A percentile compares a stretch with the other conserved stretches of the same genome.
These are phyloP conservation scores for Globisporangium abappressorium DNA, from an alignment of 352 stramenopile species.

Conservation along the genomic window DNA sequence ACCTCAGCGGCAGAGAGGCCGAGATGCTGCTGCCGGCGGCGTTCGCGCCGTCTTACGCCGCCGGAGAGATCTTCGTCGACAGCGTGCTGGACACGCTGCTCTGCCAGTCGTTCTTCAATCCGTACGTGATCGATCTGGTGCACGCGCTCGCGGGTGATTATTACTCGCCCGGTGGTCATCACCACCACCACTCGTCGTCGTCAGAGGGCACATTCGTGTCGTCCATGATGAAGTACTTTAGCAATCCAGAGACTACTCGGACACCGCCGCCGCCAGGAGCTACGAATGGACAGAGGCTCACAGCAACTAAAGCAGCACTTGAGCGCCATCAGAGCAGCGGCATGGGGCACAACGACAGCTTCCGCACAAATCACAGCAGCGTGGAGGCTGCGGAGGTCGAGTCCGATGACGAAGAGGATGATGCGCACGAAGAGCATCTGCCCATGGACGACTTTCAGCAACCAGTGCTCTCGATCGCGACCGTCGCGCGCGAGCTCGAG, in stretches of 20 bases:
- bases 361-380: too few species aligned
- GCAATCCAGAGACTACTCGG: background rate
- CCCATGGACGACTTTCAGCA: slow-evolving; percentile 13
- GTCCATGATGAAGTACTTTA: slow-evolving; percentile 32
- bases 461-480: slow-evolving; percentile 33
- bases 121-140: slow-evolving; percentile 61
- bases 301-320: background rate
- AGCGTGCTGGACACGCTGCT: slow-evolving; percentile 58
- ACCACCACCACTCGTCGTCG: background rate
- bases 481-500: slow-evolving; percentile 29
- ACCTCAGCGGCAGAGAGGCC: slow-evolving; percentile 14
- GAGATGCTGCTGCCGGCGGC: slow-evolving; percentile 27
- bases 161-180: slow-evolving; percentile 14
- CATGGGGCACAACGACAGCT: background rate
- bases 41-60: slow-evolving; percentile 49
- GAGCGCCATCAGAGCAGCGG: background rate
- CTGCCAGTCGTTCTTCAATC: slow-evolving; percentile 74
- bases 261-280: background rate
- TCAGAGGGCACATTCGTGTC: slow-evolving; percentile 25
- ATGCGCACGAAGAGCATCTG: slow-evolving; percentile 13
- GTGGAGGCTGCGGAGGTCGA: background rate
- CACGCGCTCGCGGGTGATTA: slow-evolving; percentile 46
- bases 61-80: slow-evolving; percentile 60
- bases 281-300: background rate
- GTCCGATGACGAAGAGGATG: background rate